These are phyloP conservation scores for Gossypium anomalum DNA, from an alignment of 345 rosid genomes.

Conservation along the genomic window DNA sequence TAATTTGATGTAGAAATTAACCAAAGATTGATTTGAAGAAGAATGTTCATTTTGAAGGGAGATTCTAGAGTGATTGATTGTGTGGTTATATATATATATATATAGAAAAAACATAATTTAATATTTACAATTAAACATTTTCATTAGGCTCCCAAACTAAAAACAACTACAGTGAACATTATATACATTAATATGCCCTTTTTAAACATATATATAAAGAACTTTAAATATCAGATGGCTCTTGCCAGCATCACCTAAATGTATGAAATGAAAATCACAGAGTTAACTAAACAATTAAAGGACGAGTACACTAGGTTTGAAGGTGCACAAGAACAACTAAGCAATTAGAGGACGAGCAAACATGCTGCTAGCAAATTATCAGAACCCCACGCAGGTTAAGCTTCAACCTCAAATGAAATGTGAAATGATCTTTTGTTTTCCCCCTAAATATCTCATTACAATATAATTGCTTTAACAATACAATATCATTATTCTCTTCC, in stretches of 20 bases:
- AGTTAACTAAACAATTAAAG: constrained; percentile 52
- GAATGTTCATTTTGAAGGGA: no score
- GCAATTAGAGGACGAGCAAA: constrained; percentile 23
- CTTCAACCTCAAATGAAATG: constrained; percentile 7
- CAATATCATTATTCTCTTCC: no score
- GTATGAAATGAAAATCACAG: constrained; percentile 59
- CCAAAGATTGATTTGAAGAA: no score
- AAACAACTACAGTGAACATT: background rate
- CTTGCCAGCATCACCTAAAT: constrained; percentile 55
- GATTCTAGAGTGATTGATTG: no score
- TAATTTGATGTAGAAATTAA: background rate
- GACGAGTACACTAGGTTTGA: constrained; percentile 42
- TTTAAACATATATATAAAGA: background rate
- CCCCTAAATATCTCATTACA: no score
- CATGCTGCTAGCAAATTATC: constrained; percentile 25
- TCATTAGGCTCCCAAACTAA: background rate
- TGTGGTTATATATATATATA: background rate
- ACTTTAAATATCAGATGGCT: constrained; percentile 51
- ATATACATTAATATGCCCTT: background rate
- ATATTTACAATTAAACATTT: background rate
- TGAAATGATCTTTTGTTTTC: background rate
- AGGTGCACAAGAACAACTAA: constrained; percentile 44
- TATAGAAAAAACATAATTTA: background rate
- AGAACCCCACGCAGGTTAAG: constrained; percentile 32
- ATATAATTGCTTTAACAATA: no score